phyloP scores from a whole-genome alignment of 768 basidiomycete genomes.

The Tylopilus sp. region DNA sequence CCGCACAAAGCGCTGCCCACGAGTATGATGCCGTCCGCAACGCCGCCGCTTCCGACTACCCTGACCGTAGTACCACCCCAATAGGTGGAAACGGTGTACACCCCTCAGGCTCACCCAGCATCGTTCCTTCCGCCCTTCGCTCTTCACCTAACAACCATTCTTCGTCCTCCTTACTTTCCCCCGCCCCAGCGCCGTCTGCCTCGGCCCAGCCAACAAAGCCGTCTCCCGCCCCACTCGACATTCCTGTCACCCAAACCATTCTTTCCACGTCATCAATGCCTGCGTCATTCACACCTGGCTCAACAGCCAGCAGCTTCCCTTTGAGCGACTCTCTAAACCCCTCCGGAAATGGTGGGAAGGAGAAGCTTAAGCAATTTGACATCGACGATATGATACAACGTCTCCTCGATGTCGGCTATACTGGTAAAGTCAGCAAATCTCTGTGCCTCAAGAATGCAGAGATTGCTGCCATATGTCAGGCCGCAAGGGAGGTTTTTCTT shows the following conservation, averaged over 20 bases:
- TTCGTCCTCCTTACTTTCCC: constrained; percentile 37
- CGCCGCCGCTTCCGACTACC: constrained; percentile 33
- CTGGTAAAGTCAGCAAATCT: constrained; percentile 96
- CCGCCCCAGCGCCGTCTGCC: constrained; percentile 7
- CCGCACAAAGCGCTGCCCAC: constrained; percentile 38
- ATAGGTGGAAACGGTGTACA: constrained; percentile 41
- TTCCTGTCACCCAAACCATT: constrained; percentile 80
- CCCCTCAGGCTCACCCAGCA: constrained; percentile 27
- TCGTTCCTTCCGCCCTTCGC: constrained; percentile 37
- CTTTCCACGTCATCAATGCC: constrained; percentile 64
- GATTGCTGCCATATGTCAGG: constrained; percentile 90
- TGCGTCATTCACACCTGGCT: constrained; percentile 48
- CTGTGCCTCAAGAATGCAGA: constrained; percentile 94
- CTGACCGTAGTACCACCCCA: constrained; percentile 31
- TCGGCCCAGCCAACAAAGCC: constrained; percentile 35
- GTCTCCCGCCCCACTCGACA: constrained; percentile 61
- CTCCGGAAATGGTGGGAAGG: constrained; percentile 44
- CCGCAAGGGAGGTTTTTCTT: constrained; percentile 94
- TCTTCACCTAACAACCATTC: constrained; percentile 38
- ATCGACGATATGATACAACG: constrained; percentile 98
- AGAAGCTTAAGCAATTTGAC: constrained; percentile 72
- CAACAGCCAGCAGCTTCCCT: constrained; percentile 39
- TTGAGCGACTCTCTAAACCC: constrained; percentile 34
- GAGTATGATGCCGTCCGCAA: constrained; percentile 33
- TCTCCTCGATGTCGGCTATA: constrained; percentile 93